Conservation (phyloP, 1,284 basidiomycete genomes). For the Malassezia furfur region DNA sequence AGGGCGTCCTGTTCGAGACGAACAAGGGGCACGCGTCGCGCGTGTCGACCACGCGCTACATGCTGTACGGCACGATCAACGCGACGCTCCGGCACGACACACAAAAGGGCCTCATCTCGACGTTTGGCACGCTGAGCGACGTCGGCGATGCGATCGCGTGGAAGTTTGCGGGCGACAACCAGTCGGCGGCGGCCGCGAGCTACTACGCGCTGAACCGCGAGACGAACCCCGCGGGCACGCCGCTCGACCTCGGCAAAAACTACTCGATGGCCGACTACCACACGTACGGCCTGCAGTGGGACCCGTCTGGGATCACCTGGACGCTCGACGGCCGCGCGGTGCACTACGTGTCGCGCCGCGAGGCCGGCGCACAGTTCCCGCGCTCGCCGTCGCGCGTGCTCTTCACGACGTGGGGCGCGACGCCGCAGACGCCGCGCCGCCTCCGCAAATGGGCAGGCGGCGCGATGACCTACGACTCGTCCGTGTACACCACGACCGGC, state of each 20-base stretch:
- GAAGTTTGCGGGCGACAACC: constrained; percentile 27
- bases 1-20: constrained; percentile 37
- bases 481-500: constrained; percentile 28
- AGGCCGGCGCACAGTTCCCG: constrained; percentile 26
- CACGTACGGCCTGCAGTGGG: constrained; percentile 37
- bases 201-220: constrained; percentile 23
- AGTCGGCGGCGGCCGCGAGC: constrained; percentile 23
- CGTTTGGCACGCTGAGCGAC: constrained; percentile 33
- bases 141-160: constrained; percentile 36
- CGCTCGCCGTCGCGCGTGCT: constrained; percentile 33
- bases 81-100: constrained; percentile 32
- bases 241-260: not conserved
- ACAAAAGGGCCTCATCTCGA: constrained; percentile 29
- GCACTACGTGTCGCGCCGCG: constrained; percentile 21
- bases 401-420: constrained; percentile 33
- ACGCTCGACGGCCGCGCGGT: constrained; percentile 29
- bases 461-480: constrained; percentile 24
- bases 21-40: constrained; percentile 27
- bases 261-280: constrained; percentile 29
- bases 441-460: constrained; percentile 35
- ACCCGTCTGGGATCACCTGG: constrained; percentile 30
- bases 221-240: constrained; percentile 8
- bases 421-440: constrained; percentile 14
- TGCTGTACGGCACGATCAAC: constrained; percentile 36
- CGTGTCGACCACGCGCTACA: constrained; percentile 37